phyloP scores from a whole-genome alignment of 2,329 filamentous ascomycete species.

The Fusarium equiseti region DNA sequence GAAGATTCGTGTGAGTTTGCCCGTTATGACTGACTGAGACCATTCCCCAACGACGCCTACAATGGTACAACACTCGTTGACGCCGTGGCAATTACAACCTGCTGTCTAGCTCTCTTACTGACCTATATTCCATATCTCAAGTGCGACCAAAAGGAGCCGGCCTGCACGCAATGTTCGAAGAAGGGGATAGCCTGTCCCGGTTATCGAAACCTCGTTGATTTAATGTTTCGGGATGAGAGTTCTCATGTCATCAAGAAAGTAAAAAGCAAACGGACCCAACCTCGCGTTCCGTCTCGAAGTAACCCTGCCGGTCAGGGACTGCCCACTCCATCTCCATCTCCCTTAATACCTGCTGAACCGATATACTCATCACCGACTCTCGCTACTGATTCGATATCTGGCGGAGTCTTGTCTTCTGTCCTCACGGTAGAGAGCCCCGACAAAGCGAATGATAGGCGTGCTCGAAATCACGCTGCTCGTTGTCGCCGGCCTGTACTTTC shows the following conservation, averaged over 20 bases:
- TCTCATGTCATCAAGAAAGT: conserved; percentile 67
- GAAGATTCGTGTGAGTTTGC: conserved; percentile 65
- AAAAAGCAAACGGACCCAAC: conserved; percentile 50
- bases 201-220: conserved; percentile 66
- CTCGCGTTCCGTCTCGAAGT: conserved; percentile 42
- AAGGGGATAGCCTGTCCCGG: conserved; percentile 65
- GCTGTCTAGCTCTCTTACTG: conserved; percentile 3
- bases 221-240: conserved; percentile 70
- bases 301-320: conserved; percentile 27
- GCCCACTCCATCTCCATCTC: conserved; percentile 35
- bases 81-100: conserved; percentile 7
- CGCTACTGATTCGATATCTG: conserved; percentile 10
- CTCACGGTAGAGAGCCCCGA: conserved; percentile 20
- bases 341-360: conserved; percentile 17
- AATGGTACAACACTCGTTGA: background rate
- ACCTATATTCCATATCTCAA: conserved; percentile 43
- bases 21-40: conserved; percentile 1
- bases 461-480: conserved; percentile 23
- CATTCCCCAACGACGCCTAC: background rate
- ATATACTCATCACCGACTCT: conserved; percentile 20
- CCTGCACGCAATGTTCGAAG: conserved; percentile 68
- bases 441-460: conserved; percentile 16
- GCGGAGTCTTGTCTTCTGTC: background rate
- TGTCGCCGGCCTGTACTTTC: conserved; percentile 42
- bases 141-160: conserved; percentile 66